These are phyloP conservation scores for Nitzschia sp. DNA, from an alignment of 108 stramenopile species.

Conservation along the genomic window DNA sequence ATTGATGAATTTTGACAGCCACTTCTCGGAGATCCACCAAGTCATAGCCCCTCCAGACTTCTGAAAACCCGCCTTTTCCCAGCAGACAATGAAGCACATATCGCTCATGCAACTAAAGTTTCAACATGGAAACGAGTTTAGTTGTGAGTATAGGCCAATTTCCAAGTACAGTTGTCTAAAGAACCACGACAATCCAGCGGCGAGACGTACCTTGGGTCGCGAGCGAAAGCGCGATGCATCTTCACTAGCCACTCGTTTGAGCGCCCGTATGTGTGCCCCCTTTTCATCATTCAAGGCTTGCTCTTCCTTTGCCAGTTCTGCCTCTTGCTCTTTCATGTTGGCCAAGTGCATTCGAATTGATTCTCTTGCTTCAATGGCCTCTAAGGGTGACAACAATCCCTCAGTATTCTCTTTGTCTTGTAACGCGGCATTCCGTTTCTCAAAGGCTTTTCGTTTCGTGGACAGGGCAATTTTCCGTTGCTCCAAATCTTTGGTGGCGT, in stretches of 20 bases:
- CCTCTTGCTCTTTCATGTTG: constrained; percentile 51
- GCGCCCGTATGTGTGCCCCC: constrained; percentile 64
- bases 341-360: constrained; percentile 69
- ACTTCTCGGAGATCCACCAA: constrained; percentile 80
- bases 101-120: constrained; percentile 74
- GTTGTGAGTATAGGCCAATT: background rate
- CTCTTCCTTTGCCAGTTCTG: constrained; percentile 64
- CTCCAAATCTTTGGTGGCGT: constrained; percentile 55
- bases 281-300: constrained; percentile 69
- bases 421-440: constrained; percentile 24
- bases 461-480: constrained; percentile 41
- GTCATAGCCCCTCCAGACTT: constrained; percentile 98
- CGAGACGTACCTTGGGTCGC: constrained; percentile 66
- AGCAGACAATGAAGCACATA: constrained; percentile 90
- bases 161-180: no score
- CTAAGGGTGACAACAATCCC: constrained; percentile 32
- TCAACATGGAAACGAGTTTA: background rate
- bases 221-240: constrained; percentile 74
- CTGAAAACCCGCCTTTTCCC: constrained; percentile 98
- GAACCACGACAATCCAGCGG: background rate
- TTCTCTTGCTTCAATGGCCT: constrained; percentile 49
- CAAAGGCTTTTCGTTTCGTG: constrained; percentile 39
- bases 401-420: constrained; percentile 13
- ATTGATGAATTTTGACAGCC: constrained; percentile 98
- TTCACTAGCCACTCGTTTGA: constrained; percentile 83